phyloP scores from a whole-genome alignment of 108 stramenopile species.

The Craspedostauros australis region DNA sequence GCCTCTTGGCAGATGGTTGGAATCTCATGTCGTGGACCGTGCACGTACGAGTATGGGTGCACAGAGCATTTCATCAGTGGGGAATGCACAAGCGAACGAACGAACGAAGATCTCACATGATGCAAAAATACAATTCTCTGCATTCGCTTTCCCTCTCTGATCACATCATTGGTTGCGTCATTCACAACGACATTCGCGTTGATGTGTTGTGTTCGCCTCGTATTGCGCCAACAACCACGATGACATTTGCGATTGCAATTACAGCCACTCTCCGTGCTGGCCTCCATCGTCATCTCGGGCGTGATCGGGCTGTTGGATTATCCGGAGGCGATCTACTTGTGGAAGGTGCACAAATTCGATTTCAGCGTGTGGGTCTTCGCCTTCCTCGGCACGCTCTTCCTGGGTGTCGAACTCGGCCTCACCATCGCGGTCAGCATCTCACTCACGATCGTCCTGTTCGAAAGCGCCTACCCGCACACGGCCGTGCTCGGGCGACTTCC shows the following conservation, averaged over 20 bases:
- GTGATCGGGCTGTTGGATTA: slow-evolving; percentile 61
- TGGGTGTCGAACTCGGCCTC: slow-evolving; percentile 67
- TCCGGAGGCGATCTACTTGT: slow-evolving; percentile 48
- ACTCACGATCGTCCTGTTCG: slow-evolving; percentile 49
- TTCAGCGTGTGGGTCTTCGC: slow-evolving; percentile 57
- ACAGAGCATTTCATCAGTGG: too few species aligned
- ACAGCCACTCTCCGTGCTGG: slow-evolving; percentile 37
- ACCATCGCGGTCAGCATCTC: slow-evolving; percentile 52
- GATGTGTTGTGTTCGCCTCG: too few species aligned
- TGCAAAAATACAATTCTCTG: neutral
- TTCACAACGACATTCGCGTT: neutral
- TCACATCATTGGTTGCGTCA: neutral
- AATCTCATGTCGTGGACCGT: too few species aligned
- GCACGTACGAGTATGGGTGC: too few species aligned
- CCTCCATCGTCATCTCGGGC: slow-evolving; percentile 64
- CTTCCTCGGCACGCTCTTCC: slow-evolving; percentile 45
- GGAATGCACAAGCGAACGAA: too few species aligned
- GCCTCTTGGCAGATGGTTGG: too few species aligned
- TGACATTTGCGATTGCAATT: neutral
- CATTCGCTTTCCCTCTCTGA: neutral
- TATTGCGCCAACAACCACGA: neutral
- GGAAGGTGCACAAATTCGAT: slow-evolving; percentile 58
- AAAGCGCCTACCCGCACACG: slow-evolving; percentile 56
- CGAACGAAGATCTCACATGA: too few species aligned
- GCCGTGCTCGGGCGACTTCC: slow-evolving; percentile 57